Conservation (phyloP, 2,329 filamentous ascomycete genomes). For the Colletotrichum camelliae region DNA sequence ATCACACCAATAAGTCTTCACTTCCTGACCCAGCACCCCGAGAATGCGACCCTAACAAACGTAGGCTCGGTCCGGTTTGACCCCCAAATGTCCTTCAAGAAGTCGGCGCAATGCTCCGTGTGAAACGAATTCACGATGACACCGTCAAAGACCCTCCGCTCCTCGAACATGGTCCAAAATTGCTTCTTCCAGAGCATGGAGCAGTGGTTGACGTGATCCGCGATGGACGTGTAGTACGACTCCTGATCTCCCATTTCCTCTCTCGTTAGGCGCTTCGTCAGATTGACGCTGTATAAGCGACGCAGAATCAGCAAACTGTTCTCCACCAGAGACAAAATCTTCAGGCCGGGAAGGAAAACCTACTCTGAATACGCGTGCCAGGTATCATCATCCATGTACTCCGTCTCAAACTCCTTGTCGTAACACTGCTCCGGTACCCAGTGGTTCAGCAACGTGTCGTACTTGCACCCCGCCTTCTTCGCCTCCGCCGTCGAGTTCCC, state of each 20-base stretch:
- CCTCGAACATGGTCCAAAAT: constrained; percentile 28
- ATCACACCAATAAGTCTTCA: neutral
- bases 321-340: fast-evolving
- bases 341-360: neutral
- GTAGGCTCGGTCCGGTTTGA: constrained; percentile 8
- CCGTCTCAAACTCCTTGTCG: constrained; percentile 27
- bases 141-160: constrained; percentile 22
- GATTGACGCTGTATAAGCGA: constrained; percentile 10
- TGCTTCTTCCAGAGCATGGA: constrained; percentile 31
- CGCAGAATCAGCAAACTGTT: neutral
- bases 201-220: constrained; percentile 31
- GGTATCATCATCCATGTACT: constrained; percentile 29
- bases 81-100: constrained; percentile 4
- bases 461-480: constrained; percentile 22
- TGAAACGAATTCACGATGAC: constrained; percentile 26
- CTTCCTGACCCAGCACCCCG: neutral
- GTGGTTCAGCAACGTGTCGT: constrained; percentile 29
- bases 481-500: constrained; percentile 25
- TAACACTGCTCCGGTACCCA: constrained; percentile 28
- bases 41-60: neutral
- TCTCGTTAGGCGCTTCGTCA: constrained; percentile 22
- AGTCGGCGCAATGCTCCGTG: constrained; percentile 30
- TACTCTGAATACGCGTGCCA: constrained; percentile 25
- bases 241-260: constrained; percentile 25
- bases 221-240: constrained; percentile 26